Evolutionary conservation across 2,329 filamentous ascomycete genomes (phyloP).

Genomic region (Botrytis deweyae): DNA sequence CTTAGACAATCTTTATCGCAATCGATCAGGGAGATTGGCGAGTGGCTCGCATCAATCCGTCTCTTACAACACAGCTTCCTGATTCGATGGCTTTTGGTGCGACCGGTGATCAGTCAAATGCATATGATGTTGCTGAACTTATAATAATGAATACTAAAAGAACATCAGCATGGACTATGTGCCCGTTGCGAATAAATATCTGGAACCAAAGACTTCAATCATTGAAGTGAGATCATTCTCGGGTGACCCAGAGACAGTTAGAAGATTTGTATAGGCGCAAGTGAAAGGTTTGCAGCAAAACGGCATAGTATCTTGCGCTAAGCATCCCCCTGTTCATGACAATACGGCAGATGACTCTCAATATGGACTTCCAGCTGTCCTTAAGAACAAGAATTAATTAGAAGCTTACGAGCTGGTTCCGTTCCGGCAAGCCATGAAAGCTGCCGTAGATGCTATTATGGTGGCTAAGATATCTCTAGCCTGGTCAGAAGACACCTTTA

Average conservation of each 20-base stretch:
- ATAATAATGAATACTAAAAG: slow-evolving; percentile 43
- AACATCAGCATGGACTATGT: slow-evolving; percentile 49
- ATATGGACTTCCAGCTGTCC: slow-evolving; percentile 44
- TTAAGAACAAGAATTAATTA: slow-evolving; percentile 41
- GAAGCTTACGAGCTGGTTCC: slow-evolving; percentile 46
- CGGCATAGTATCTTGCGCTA: slow-evolving; percentile 45
- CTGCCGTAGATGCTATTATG: slow-evolving; percentile 47
- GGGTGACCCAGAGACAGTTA: slow-evolving; percentile 45
- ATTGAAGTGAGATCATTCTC: slow-evolving; percentile 46
- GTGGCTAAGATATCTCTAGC: slow-evolving; percentile 47
- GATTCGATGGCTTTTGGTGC: slow-evolving; percentile 48
- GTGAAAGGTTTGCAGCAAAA: slow-evolving; percentile 42
- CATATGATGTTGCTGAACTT: slow-evolving; percentile 40
- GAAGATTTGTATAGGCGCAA: slow-evolving; percentile 43
- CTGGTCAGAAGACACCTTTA: slow-evolving; percentile 29
- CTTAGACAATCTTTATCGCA: slow-evolving; percentile 45
- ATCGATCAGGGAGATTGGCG: slow-evolving; percentile 49
- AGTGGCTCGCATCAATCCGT: slow-evolving; percentile 44
- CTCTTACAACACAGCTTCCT: slow-evolving; percentile 44
- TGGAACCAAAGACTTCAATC: slow-evolving; percentile 46
- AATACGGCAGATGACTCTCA: slow-evolving; percentile 47
- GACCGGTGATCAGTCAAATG: slow-evolving; percentile 40
- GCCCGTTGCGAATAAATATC: slow-evolving; percentile 47
- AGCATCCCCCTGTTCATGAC: slow-evolving; percentile 48
- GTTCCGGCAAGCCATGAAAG: slow-evolving; percentile 44